Conservation (phyloP, 257 asterid species). For the Plantago ovata region DNA sequence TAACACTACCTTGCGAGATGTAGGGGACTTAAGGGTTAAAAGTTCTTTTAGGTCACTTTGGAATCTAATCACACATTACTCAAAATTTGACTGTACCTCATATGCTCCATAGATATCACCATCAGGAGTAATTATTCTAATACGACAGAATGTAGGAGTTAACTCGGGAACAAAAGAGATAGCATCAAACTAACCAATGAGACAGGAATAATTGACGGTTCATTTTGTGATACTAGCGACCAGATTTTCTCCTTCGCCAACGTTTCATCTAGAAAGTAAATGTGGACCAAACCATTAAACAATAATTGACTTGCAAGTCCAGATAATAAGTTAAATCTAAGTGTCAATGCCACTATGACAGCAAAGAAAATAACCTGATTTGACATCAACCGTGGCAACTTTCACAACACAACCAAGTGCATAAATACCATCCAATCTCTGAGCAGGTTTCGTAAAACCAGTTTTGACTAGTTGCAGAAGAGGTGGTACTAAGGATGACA, state of each 20-base stretch:
- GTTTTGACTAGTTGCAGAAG: conserved; percentile 91
- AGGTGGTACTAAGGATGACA: conserved; percentile 70
- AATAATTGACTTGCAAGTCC: conserved; percentile 14
- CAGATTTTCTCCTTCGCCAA: conserved; percentile 87
- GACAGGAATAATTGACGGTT: conserved; percentile 78
- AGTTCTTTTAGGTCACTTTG: conserved; percentile 12
- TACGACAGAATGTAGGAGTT: conserved; percentile 3
- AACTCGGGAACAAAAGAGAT: conserved; percentile 11
- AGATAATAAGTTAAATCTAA: conserved; percentile 8
- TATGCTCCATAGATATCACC: conserved; percentile 8
- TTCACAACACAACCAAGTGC: conserved; percentile 72
- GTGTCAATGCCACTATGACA: no score
- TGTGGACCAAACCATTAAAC: conserved; percentile 9
- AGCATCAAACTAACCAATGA: conserved; percentile 60
- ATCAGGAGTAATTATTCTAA: conserved; percentile 6
- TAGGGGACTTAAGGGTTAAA: no score
- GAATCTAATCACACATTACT: conserved; percentile 13
- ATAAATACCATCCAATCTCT: conserved; percentile 91
- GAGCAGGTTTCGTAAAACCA: conserved; percentile 90
- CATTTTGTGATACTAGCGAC: conserved; percentile 86
- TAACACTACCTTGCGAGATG: no score
- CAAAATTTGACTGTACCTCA: conserved; percentile 7
- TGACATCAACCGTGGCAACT: conserved; percentile 78
- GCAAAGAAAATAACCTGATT: conserved; percentile 65
- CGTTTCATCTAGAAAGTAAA: conserved; percentile 65